Percentiles rank a stretch among this genome's conserved stretches.
phyloP scores from a whole-genome alignment of 352 stramenopile species.

The Phytophthora agathidicida region DNA sequence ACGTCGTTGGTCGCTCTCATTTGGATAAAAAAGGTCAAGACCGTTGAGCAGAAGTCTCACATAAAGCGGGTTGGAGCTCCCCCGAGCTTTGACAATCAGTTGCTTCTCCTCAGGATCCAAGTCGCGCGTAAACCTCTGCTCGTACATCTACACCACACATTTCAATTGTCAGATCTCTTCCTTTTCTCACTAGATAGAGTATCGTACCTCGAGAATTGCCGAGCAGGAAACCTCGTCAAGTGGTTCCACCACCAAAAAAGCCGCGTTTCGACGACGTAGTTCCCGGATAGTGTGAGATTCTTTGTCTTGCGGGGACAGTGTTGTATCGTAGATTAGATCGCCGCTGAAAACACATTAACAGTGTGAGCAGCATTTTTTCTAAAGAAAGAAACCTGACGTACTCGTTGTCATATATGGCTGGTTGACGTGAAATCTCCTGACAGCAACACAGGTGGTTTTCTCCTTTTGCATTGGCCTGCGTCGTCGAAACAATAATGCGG shows the following conservation, averaged over 20 bases:
- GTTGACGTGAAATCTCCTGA: conserved; percentile 48
- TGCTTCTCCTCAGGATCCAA: conserved; percentile 51
- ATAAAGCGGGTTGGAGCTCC: conserved; percentile 76
- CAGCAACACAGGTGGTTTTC: conserved; percentile 44
- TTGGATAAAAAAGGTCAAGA: conserved; percentile 58
- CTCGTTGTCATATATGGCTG: conserved; percentile 70
- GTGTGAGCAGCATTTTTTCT: not conserved
- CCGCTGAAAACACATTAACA: conserved; percentile 33
- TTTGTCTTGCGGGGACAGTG: conserved; percentile 39
- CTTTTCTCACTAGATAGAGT: not conserved
- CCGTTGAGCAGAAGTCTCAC: conserved; percentile 67
- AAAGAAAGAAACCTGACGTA: conserved; percentile 22
- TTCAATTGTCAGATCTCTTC: not conserved
- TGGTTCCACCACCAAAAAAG: conserved; percentile 71
- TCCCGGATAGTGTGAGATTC: conserved; percentile 81
- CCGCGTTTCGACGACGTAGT: conserved; percentile 61
- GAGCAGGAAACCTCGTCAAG: conserved; percentile 72
- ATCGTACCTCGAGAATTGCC: conserved; percentile 56
- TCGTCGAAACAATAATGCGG: conserved; percentile 77
- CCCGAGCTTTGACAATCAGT: conserved; percentile 44
- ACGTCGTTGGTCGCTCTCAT: conserved; percentile 24
- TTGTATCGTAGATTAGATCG: conserved; percentile 73
- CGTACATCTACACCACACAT: conserved; percentile 36
- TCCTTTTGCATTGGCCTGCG: conserved; percentile 35
- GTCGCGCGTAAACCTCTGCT: conserved; percentile 24